These are phyloP conservation scores for Lyophyllum semitale DNA, from an alignment of 768 basidiomycete genomes.

Conservation along the genomic window DNA sequence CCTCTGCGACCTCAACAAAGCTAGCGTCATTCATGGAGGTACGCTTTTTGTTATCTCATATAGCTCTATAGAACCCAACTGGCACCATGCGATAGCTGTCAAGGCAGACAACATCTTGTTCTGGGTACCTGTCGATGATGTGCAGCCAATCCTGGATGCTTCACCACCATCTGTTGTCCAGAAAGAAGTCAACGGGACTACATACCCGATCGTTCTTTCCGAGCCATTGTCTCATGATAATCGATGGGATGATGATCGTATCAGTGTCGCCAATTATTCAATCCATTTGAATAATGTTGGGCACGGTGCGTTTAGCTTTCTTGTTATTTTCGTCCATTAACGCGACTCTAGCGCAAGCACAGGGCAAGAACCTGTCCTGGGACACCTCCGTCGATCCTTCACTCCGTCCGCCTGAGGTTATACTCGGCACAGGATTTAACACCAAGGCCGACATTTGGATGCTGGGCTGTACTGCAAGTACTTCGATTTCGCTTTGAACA, in stretches of 20 bases:
- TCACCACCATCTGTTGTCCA: background rate
- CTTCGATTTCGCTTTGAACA: background rate
- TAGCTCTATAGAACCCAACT: background rate
- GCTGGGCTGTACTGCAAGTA: background rate
- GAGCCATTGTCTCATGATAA: background rate
- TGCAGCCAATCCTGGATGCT: background rate
- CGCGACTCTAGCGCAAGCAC: background rate
- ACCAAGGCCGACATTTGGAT: background rate
- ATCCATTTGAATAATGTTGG: background rate
- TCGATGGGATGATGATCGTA: background rate
- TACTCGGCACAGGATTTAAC: background rate
- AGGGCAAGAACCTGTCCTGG: background rate
- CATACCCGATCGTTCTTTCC: background rate
- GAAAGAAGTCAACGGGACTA: background rate
- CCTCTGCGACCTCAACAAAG: background rate
- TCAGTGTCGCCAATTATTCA: background rate
- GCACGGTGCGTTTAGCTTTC: background rate
- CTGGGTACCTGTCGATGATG: background rate
- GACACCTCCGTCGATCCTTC: background rate
- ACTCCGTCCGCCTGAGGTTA: background rate
- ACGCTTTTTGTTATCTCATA: background rate
- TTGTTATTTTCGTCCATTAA: background rate
- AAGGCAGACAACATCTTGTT: background rate
- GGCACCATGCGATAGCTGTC: background rate
- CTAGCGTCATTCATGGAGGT: background rate